Conservation (phyloP, 805 yeast genomes). For the Isabelozyma pseudorhagii region DNA sequence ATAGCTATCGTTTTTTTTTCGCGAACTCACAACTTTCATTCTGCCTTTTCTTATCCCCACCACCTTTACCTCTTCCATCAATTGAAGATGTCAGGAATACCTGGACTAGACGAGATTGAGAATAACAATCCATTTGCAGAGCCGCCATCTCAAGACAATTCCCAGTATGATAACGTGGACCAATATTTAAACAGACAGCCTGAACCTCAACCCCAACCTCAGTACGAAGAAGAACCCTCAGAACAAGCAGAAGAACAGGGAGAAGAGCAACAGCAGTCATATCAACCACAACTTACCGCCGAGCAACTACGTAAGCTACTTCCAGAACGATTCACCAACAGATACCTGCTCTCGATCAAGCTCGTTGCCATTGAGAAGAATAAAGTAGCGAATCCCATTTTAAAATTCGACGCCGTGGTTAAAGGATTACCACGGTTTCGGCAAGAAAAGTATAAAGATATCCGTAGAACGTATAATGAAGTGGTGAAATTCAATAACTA, state of each 20-base stretch:
- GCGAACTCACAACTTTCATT: too few relatives aligned
- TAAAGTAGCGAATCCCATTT: constrained; percentile 73
- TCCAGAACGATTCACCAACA: constrained; percentile 48
- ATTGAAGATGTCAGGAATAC: not conserved
- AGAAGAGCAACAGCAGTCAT: not conserved
- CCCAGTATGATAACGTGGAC: not conserved
- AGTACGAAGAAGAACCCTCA: not conserved
- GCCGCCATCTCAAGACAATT: constrained; percentile 14
- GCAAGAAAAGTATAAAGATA: constrained; percentile 62
- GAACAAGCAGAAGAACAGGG: not conserved
- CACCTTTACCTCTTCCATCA: not conserved
- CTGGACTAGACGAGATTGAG: constrained; percentile 33
- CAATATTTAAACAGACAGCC: constrained; percentile 7
- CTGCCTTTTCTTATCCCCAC: too few relatives aligned
- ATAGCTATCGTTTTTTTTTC: too few relatives aligned
- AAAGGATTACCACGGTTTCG: constrained; percentile 71
- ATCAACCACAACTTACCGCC: constrained; percentile 30
- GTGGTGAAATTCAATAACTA: constrained; percentile 73
- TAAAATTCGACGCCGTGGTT: constrained; percentile 57
- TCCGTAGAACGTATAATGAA: constrained; percentile 80
- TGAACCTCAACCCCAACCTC: constrained; percentile 17
- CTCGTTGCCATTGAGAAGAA: constrained; percentile 71
- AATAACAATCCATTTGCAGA: constrained; percentile 43
- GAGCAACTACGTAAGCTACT: constrained; percentile 43
- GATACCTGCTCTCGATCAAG: constrained; percentile 46